Evolutionary conservation across 441 rosid genomes (phyloP), one percentile per base, ranked within the genome.

Genomic region (Eugenia klotzschiana): DNA sequence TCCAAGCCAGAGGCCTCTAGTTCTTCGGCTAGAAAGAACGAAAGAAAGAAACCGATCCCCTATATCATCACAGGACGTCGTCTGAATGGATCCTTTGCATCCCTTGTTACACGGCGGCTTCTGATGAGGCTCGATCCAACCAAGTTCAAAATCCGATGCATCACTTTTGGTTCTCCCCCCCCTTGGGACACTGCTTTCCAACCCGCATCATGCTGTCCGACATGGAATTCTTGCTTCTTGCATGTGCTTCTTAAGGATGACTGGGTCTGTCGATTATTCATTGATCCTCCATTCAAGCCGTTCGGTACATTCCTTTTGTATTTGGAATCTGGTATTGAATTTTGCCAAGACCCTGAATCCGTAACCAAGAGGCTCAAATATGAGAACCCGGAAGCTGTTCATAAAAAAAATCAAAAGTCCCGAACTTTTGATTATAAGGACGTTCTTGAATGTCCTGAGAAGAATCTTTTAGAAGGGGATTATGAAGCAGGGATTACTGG

Each of bases 211-310:
- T 81, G 82, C 37, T 55, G 85, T 27, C 83, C 92, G 2, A 52
- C 79, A 51, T 86, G 95, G 91, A 90, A 88, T 72, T 91, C 95
- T 82, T 90, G 93, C 85, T 95, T 94, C 90, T 91, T 94, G 56
- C 92, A 94, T 73, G 93, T 92, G 18, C 90, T 88, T 81, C 86
- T 89, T 51, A 54, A 10, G 83, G 85, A 77, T 50, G 93, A 91
- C 81, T 82, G 79, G 1, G 33, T 84, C 29, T 91, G 92, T 26
- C 77, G 86, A 58, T 86, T 86, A 82, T 81, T 22, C 2, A n/a
- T 4, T 52, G 22, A 37, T 82, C 69, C 72, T 54, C 22, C 12
- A 52, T 89, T 89, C 84, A 89, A 64, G 85, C 93, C 97, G 72
- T 91, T 92, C 73, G 97, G 98, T 80, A 87, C 89, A 51, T 93